Evolutionary conservation across 495 filamentous ascomycete species (phyloP), one percentile per base, ranked within the genome.

Genomic region (Podospora anserina): DNA sequence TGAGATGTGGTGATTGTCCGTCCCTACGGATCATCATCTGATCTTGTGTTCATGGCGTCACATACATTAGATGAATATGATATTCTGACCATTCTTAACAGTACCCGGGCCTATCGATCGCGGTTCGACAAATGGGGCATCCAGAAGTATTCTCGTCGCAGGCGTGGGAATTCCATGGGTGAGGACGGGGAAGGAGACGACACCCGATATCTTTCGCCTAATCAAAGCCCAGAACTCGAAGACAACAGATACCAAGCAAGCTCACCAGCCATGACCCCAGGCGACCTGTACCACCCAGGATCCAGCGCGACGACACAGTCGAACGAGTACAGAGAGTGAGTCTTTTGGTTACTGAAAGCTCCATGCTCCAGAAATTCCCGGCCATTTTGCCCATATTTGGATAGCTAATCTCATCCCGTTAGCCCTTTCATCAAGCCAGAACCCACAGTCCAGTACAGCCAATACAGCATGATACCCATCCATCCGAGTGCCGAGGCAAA

Each of bases 121-220:
- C 77, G 81, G n/a, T 75, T 83, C 64, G 75, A 80, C 32, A 75
- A 71, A 68, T 83, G 81, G 81, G 75, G 76, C n/a, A 65, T 82
- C 30, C 72, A 75, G 73, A 83, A 83, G 70, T 83, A 83, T 70
- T 78, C 81, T 7, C 75, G 76, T 60, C 77, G 80, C 30, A 77
- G 73, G 58, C 75, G 72, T 15, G 71, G 70, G 30, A 59, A 68
- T 16, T 72, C 71, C 30, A 49, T 61, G 26, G 61, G 61, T 32
- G 55, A 55, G 5, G 34, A 63, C 32, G 60, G 65, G 15, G 57
- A 68, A 23, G 60, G 9, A 28, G 2, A 70, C 71, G 20, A 19
- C 19, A 15, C 57, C 67, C 15, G 66, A 69, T 7, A 19, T 11
- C 30, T 55, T 18, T 69, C 68, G 18, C 66, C 60, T 18, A 58